Base-by-base conservation (phyloP, 2,329 filamentous ascomycete species). In the Fusarium nygamai region DNA sequence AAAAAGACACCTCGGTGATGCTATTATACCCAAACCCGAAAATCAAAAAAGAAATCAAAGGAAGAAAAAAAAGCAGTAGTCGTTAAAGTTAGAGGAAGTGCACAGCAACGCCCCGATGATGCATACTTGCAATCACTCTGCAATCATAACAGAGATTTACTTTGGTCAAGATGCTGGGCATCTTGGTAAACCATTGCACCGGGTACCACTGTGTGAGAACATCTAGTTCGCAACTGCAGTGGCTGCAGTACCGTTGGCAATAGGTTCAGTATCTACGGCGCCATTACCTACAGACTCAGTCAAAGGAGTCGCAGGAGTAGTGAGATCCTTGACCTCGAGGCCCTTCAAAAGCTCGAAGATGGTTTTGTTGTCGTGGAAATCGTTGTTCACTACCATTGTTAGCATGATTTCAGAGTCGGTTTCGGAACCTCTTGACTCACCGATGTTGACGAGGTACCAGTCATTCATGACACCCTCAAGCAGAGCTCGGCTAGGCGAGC, bases 401-500 rank as follows among this genome's bases (percentile, higher is more conserved):
- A 75, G 48, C 58, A 36, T 19, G 59, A 24, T 31, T n/a, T 5
- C 8, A 36, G 16, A 38, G 44, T 14, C 58, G 20, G 62, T 22
- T 54, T 54, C 54, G 50, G 50, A 57, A 29, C 44, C 54, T 48
- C 65, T 66, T 6, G 38, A 83, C 92, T 86, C 86, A 95, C 94
- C 94, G 78, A 99, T 98, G 81, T 99, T 99, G 77, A 99, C 90
- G 67, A 99, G 87, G 81, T 95, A 96, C 95, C 96, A 99, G 60
- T 91, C 91, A 69, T 96, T 92, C 90, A 98, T 96, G 70, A 98
- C 88, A 61, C 89, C 88, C 76, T 95, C 90, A 74, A 99, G 93
- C 70, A 98, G 84, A 71, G 91, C 88, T 61, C 96, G 90, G 80
- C 94, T 97, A 38, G 93, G 91, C 72, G 91, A 95, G 67, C 87